Base-by-base conservation (phyloP, 1,139 yeast genomes). In the Trichomonascaceae sp. region DNA sequence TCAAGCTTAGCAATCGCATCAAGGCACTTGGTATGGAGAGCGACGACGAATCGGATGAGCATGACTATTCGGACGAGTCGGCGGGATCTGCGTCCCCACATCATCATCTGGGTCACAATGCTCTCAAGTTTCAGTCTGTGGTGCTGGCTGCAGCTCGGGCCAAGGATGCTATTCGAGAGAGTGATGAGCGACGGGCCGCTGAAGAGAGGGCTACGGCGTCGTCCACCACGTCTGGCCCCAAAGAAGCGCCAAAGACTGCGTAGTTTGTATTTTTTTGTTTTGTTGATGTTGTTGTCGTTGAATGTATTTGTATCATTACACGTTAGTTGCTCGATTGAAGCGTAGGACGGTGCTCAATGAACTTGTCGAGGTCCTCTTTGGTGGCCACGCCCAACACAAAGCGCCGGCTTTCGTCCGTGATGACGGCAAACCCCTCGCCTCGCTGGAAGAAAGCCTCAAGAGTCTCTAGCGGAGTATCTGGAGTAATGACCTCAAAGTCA, bases 1-100 rank as follows among this genome's bases (percentile, higher is more conserved):
- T 84, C 35, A 73, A 73, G 46, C 68, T 84, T 55, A 71, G 76
- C 48, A 81, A 82, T 56, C 67, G 80, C 51, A 74, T 84, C 53
- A 65, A 69, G 48, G 74, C 76, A 39, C 67, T 84, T 52, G 74
- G 76, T 20, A 42, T 58, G 39, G 54, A 46, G 28, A 76, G 69
- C 45, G 64, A 65, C 36, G 61, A 65, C 48, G 65, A 29, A 5
- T 26, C 31, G 11, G 28, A 33, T 28, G 31, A 27, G 28, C 29
- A 30, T 32, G 33, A 16, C 54, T 51, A 11, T 16, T 18, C 20
- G 11, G 23, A 16, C n/a, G n/a, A n/a, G n/a, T n/a, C n/a, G n/a
- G n/a, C n/a, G n/a, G n/a, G n/a, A n/a, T n/a, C n/a, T n/a, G n/a
- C n/a, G n/a, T n/a, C n/a, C n/a, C n/a, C n/a, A n/a, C 5, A 26